Base-by-base conservation (phyloP, 139 green algal species). In the Coelastrella sp. region DNA sequence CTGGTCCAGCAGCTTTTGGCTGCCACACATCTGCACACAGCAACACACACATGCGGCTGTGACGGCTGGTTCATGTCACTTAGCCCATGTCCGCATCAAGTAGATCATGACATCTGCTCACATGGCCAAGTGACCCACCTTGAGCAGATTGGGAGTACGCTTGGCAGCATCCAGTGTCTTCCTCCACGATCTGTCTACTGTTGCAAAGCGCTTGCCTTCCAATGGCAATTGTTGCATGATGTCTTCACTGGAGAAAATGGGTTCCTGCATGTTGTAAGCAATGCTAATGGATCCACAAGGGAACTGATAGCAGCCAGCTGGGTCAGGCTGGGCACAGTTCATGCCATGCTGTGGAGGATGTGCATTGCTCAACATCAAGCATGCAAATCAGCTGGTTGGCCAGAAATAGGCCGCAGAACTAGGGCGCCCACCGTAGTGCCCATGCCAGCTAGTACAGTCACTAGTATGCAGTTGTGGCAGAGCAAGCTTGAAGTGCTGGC, bases 141-240 rank as follows among this genome's bases (percentile, higher is more conserved):
- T 94, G 57, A 96, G 89, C 77, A 96, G 74, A 3, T 91, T 83
- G 7, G 94, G 92, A 65, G 86, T 91, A 64, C 92, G 83, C 74
- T 94, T 93, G 56, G 95, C 94, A 6, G 94, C 82, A 19, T 94
- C 92, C n/a, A 95, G 92, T 14, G 93, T 92, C 90, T 97, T 97
- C 32, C 96, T 90, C 96, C 96, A 97, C 78, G 94, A 94, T 66
- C 95, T 90, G 92, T 98, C 96, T 22, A 98, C 96, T 13, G 92
- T 95, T 54, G 93, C 90, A 91, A 98, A 98, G 73, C 95, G 93
- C 94, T 98, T 98, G 85, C 87, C 95, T 91, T 98, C 96, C 57
- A 98, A 89, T 7, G 96, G 96, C 84, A 98, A 94, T 94, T 98
- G 96, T 73, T 97, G 90, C 95, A 96, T 95, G 90, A 98, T 98